Evolutionary conservation across 257 asterid genomes (phyloP).

Genomic region (Fraxinus anomala): DNA sequence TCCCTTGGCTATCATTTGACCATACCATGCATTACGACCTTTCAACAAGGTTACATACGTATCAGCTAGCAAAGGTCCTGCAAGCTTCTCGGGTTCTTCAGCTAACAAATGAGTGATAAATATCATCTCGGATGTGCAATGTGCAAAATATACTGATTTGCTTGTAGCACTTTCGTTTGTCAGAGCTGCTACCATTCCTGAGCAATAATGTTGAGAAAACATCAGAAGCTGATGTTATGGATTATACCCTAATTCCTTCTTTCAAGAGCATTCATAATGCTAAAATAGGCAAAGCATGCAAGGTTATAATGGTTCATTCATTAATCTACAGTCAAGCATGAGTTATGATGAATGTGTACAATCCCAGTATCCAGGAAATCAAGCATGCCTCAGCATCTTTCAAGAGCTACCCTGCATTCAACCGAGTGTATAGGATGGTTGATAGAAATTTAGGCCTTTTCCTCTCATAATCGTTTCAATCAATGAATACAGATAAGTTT

Average conservation of each 20-base stretch:
- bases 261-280: neutral
- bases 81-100: constrained; percentile 89
- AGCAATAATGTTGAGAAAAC: neutral
- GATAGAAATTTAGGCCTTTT: neutral
- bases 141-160: constrained; percentile 92
- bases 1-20: constrained; percentile 85
- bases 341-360: no score
- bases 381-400: no score
- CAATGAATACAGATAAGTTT: no score
- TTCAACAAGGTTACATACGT: constrained; percentile 82
- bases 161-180: constrained; percentile 92
- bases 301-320: no score
- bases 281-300: no score
- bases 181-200: constrained; percentile 93
- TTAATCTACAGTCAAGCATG: no score
- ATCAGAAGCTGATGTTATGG: neutral
- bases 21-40: constrained; percentile 93
- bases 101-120: constrained; percentile 81
- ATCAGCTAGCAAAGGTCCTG: constrained; percentile 90
- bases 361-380: no score
- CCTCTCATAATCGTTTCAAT: neutral
- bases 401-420: no score
- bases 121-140: constrained; percentile 91
- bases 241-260: neutral
- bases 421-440: no score